These are phyloP conservation scores for Nannizziopsis arthrosporioides DNA, from an alignment of 2,329 filamentous ascomycete genomes.

Conservation along the genomic window DNA sequence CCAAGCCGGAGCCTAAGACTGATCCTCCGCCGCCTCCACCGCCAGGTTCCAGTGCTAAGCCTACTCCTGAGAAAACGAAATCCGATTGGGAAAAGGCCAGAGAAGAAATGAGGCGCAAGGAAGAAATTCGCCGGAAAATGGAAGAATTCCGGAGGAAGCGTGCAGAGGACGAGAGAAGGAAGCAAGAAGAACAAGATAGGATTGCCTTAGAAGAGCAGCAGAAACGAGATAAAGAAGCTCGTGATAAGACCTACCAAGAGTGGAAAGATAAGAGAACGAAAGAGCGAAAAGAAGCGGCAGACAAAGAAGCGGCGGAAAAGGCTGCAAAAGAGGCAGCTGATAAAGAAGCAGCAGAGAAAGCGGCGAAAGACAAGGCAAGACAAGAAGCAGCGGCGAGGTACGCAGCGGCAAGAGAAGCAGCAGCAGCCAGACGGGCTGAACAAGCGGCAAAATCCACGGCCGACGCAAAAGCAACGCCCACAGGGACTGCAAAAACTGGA, in stretches of 20 bases:
- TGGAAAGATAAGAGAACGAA: constrained; percentile 31
- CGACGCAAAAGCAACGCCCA: constrained; percentile 10
- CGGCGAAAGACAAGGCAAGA: constrained; percentile 9
- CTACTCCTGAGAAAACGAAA: constrained; percentile 23
- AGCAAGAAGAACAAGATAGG: constrained; percentile 29
- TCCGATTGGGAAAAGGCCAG: constrained; percentile 21
- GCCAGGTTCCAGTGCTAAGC: constrained; percentile 17
- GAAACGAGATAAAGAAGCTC: constrained; percentile 30
- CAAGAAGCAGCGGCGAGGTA: constrained; percentile 17
- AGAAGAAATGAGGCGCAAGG: constrained; percentile 29
- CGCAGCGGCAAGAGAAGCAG: constrained; percentile 27
- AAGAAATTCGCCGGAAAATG: constrained; percentile 27
- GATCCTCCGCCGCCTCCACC: constrained; percentile 3
- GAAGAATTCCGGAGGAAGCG: constrained; percentile 28
- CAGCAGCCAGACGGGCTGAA: constrained; percentile 26
- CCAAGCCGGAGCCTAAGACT: constrained; percentile 5
- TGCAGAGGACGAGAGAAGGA: constrained; percentile 30
- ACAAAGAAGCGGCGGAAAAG: constrained; percentile 19
- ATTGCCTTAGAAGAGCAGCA: constrained; percentile 32
- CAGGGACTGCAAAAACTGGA: constrained; percentile 18
- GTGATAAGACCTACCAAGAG: constrained; percentile 31
- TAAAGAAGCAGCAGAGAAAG: constrained; percentile 14
- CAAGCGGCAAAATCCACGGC: constrained; percentile 23
- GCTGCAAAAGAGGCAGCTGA: constrained; percentile 17
- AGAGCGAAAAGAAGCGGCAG: constrained; percentile 20